Conservation (phyloP, 768 basidiomycete genomes). For the Mycena albidolilacea region DNA sequence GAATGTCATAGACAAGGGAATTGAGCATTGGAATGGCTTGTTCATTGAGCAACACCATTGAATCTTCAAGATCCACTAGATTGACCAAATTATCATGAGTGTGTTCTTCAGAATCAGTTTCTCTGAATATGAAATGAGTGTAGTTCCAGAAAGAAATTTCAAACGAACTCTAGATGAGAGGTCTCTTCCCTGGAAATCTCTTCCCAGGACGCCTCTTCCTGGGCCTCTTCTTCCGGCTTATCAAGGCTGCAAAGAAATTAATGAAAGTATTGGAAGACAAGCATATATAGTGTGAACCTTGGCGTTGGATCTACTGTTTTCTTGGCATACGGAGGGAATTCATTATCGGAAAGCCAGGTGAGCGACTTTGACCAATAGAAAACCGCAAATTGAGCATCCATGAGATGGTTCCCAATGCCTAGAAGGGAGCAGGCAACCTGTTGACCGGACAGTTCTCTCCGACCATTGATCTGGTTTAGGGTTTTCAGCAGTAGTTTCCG, state of each 20-base stretch:
- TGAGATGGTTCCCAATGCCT: constrained; percentile 27
- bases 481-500: constrained; percentile 27
- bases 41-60: constrained; percentile 6
- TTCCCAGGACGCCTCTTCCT: no score
- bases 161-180: not conserved
- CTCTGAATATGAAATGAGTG: not conserved
- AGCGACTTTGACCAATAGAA: constrained; percentile 32
- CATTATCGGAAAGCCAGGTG: constrained; percentile 17
- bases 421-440: constrained; percentile 31
- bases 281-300: not conserved
- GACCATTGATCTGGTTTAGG: constrained; percentile 34
- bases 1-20: no score
- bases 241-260: not conserved
- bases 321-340: constrained; percentile 6
- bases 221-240: not conserved
- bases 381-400: constrained; percentile 21
- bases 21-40: not conserved
- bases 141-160: not conserved
- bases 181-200: no score
- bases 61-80: constrained; percentile 8
- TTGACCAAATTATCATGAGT: not conserved
- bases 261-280: not conserved
- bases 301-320: not conserved
- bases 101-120: not conserved
- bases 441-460: constrained; percentile 32